These are phyloP conservation scores for Alnus rubra DNA, from an alignment of 306 rosid species.

Conservation along the genomic window DNA sequence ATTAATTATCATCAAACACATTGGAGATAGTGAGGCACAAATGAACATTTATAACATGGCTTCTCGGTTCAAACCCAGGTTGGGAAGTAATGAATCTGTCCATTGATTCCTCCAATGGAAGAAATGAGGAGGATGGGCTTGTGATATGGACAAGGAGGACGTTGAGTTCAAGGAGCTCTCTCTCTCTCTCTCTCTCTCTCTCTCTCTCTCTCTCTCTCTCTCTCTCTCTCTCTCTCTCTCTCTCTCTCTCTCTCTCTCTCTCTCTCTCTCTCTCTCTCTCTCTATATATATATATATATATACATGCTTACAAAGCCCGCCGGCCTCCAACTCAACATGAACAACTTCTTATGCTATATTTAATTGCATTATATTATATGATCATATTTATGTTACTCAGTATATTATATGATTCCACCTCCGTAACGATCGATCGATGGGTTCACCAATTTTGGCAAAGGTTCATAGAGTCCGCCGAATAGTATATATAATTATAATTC, in stretches of 20 bases:
- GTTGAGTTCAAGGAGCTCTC: too few relatives aligned
- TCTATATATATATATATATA: too few relatives aligned
- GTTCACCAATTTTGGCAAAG: background rate
- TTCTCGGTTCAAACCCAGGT: background rate
- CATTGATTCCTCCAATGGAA: background rate
- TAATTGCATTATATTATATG: background rate
- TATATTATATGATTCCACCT: background rate
- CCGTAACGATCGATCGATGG: conserved; percentile 3
- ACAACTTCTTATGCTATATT: background rate
- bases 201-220: too few relatives aligned
- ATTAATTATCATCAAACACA: background rate
- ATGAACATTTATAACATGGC: background rate
- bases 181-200: too few relatives aligned
- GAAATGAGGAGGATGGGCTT: background rate
- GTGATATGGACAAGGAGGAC: background rate
- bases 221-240: too few relatives aligned
- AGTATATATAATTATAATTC: background rate
- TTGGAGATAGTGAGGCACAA: background rate
- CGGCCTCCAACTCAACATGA: background rate
- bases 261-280: too few relatives aligned
- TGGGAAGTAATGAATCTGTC: background rate
- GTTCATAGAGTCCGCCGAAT: background rate
- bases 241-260: too few relatives aligned
- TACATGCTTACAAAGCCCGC: background rate
- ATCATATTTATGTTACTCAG: background rate